A percentile compares a stretch with the other conserved stretches of the same genome.
These are phyloP conservation scores for Collybia mongolica DNA, from an alignment of 768 basidiomycete species.

Conservation along the genomic window DNA sequence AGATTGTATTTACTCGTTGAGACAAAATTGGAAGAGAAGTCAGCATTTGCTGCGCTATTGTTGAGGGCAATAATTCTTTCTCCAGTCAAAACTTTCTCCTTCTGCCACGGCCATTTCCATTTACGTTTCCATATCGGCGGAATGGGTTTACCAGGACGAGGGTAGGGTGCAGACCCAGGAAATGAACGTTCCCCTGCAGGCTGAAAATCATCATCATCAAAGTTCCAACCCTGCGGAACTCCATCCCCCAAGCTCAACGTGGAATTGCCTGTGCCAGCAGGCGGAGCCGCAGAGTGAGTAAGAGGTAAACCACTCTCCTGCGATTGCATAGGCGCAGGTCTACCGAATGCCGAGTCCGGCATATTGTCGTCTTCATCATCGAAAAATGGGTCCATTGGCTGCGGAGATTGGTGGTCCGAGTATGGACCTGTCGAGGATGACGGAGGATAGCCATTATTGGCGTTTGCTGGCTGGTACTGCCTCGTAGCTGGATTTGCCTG, in stretches of 20 bases:
- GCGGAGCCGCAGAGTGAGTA: constrained; percentile 54
- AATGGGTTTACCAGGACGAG: constrained; percentile 39
- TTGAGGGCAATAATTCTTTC: constrained; percentile 85
- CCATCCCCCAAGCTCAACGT: constrained; percentile 43
- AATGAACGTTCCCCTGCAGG: constrained; percentile 36
- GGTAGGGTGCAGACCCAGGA: constrained; percentile 12
- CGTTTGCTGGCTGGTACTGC: constrained; percentile 49
- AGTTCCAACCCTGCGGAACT: constrained; percentile 69
- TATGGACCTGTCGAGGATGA: constrained; percentile 39
- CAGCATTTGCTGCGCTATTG: constrained; percentile 62
- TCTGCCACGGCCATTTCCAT: constrained; percentile 88
- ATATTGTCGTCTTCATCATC: constrained; percentile 78
- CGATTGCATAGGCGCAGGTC: constrained; percentile 45
- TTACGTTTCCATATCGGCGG: constrained; percentile 31
- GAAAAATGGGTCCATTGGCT: constrained; percentile 83
- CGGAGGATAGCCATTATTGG: constrained; percentile 65
- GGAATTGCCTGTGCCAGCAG: constrained; percentile 55
- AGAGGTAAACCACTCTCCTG: constrained; percentile 61
- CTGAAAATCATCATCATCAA: constrained; percentile 63
- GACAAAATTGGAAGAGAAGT: constrained; percentile 79
- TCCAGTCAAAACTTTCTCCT: constrained; percentile 59
- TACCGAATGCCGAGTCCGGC: constrained; percentile 68
- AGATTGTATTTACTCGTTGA: constrained; percentile 95
- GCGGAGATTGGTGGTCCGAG: constrained; percentile 39
- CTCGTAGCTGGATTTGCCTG: constrained; percentile 66